Conservation (phyloP, 2,329 filamentous ascomycete genomes). For the Penicillium sumatraense region DNA sequence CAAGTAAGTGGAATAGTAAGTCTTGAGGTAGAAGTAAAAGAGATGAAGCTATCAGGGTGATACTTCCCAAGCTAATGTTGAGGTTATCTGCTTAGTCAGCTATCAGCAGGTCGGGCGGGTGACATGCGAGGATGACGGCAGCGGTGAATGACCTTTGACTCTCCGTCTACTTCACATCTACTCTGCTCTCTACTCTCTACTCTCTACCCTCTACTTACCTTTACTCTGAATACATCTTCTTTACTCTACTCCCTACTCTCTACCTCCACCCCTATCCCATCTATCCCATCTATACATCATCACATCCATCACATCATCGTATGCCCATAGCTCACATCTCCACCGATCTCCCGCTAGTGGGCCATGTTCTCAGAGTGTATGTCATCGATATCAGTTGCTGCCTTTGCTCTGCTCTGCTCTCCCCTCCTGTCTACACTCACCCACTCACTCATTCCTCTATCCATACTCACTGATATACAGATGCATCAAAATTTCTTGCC, state of each 20-base stretch:
- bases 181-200: neutral
- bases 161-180: no score
- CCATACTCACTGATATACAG: no score
- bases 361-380: slow-evolving; percentile 89
- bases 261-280: neutral
- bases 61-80: no score
- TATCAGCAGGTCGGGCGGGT: neutral
- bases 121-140: neutral
- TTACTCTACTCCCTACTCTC: neutral
- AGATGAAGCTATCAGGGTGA: no score
- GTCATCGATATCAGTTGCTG: slow-evolving; percentile 37
- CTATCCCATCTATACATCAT: neutral
- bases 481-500: slow-evolving; percentile 94
- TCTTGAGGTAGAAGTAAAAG: no score
- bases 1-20: neutral
- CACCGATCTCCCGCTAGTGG: slow-evolving; percentile 22
- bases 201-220: neutral
- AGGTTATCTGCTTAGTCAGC: neutral
- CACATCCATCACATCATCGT: neutral
- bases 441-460: no score
- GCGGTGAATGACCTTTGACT: neutral
- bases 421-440: no score
- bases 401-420: neutral
- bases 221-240: neutral
- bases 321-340: no score